Base-by-base conservation (phyloP, 768 basidiomycete species). In the Tremella mesenterica region DNA sequence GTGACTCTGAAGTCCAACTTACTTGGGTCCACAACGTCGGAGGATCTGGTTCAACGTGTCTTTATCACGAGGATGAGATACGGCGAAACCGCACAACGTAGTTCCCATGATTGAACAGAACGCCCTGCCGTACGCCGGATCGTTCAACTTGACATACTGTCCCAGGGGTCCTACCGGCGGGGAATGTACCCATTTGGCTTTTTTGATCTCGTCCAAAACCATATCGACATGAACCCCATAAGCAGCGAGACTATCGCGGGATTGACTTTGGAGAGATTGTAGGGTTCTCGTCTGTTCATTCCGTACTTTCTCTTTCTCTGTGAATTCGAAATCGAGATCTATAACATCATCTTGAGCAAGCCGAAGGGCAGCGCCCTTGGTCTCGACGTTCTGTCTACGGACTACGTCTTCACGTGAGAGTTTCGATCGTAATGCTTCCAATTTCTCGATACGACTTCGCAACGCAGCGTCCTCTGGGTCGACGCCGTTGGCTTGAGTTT, bases 11-110 rank as follows among this genome's bases (percentile, higher is more conserved):
- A n/a, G n/a, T n/a, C n/a, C n/a, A 34, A 53, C 21, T 16, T 58
- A n/a, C 58, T 49, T 8, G 59, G 48, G 25, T 41, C 31, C 50
- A 56, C 56, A 12, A 52, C 58, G 29, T 55, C 53, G 50, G 27
- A 75, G 73, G 21, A 97, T 70, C 34, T 73, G 71, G 62, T 80
- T 82, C 63, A 97, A 62, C 18, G 76, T 71, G 0, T 50, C 44
- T 44, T 80, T 75, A 71, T 96, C 92, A 23, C 79, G 74, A 18
- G 78, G 69, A 67, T 88, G 80, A 0, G 85, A 85, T 47, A 92
- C 78, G 0, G 83, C 86, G 66, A 85, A 96, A 4, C 82, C 79
- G 31, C 76, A 79, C 74, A 97, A 76, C 18, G 76, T 65, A 2
- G 44, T 27, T 3, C 79, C 80, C 3, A 99, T 75, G 59, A 84